Percentiles rank a stretch among this genome's conserved stretches.
phyloP scores from a whole-genome alignment of 1,284 basidiomycete species.

The Cutaneotrichosporon cutaneum region DNA sequence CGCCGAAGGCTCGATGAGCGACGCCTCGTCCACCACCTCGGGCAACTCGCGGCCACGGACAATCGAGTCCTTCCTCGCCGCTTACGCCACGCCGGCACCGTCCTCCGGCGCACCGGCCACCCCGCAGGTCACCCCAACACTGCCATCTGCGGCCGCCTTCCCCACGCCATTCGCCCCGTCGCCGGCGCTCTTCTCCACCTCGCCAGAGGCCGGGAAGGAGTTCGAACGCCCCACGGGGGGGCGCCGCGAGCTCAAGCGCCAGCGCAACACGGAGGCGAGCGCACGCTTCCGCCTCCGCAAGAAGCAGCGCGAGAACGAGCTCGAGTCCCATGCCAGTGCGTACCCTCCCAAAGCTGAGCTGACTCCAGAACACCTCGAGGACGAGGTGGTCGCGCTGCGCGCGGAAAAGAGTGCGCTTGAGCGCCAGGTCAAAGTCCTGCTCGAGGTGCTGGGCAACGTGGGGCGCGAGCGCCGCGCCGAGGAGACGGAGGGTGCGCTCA shows the following conservation, averaged over 20 bases:
- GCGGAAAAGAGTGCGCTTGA: slow-evolving; percentile 6
- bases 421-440: slow-evolving; percentile 8
- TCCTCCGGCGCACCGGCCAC: slow-evolving; percentile 5
- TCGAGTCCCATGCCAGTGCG: slow-evolving; percentile 82
- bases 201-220: slow-evolving; percentile 5
- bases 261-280: slow-evolving; percentile 91
- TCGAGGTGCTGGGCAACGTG: slow-evolving; percentile 10
- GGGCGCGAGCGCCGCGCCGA: slow-evolving; percentile 10
- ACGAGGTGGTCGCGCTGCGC: slow-evolving; percentile 7
- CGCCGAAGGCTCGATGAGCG: slow-evolving; percentile 10
- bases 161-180: neutral
- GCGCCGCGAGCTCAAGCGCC: slow-evolving; percentile 62
- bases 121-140: slow-evolving; percentile 28
- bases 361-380: slow-evolving; percentile 11
- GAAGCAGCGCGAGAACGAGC: slow-evolving; percentile 92
- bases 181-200: neutral
- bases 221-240: neutral
- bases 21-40: slow-evolving; percentile 10
- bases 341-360: neutral
- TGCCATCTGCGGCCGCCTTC: slow-evolving; percentile 1
- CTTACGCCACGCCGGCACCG: slow-evolving; percentile 33
- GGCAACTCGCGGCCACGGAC: slow-evolving; percentile 25
- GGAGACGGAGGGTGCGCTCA: neutral
- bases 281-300: slow-evolving; percentile 97
- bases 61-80: slow-evolving; percentile 50